These are phyloP conservation scores for Russula lepida DNA, from an alignment of 768 basidiomycete species.

Conservation along the genomic window DNA sequence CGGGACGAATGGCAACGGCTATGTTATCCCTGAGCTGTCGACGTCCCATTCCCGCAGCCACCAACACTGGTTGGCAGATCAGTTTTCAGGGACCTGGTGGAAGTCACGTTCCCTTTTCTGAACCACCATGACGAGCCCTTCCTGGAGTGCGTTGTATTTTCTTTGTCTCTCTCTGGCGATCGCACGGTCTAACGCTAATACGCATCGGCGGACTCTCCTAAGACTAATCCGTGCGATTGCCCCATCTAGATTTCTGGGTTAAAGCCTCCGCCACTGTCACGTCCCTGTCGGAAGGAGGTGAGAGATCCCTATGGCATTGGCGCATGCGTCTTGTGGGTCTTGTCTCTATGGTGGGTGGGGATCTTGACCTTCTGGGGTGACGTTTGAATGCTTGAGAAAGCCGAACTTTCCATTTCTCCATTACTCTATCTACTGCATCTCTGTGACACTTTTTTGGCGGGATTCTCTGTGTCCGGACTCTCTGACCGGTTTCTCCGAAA, in stretches of 20 bases:
- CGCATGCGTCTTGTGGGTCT: background rate
- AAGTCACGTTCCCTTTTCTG: constrained; percentile 1
- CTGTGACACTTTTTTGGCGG: background rate
- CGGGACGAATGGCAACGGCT: background rate
- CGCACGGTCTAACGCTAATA: constrained; percentile 59
- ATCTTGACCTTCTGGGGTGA: constrained; percentile 5
- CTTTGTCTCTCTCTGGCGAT: constrained; percentile 12
- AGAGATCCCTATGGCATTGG: background rate
- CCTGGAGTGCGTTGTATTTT: constrained; percentile 16
- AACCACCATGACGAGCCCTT: background rate
- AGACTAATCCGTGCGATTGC: background rate
- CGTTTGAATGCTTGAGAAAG: constrained; percentile 6
- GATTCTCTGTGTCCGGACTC: constrained; percentile 7
- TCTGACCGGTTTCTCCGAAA: constrained; percentile 14
- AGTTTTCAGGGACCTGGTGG: background rate
- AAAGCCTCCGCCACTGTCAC: background rate
- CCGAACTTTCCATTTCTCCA: background rate
- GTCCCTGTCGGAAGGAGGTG: background rate
- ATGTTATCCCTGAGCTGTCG: background rate
- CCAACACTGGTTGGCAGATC: background rate
- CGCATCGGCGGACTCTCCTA: constrained; percentile 53
- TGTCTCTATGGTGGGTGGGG: constrained; percentile 5
- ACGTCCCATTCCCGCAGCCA: background rate
- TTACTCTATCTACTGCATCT: background rate
- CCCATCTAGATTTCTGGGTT: constrained; percentile 3